These are phyloP conservation scores for Starmerella riodocensis DNA, from an alignment of 805 yeast species.

Conservation along the genomic window DNA sequence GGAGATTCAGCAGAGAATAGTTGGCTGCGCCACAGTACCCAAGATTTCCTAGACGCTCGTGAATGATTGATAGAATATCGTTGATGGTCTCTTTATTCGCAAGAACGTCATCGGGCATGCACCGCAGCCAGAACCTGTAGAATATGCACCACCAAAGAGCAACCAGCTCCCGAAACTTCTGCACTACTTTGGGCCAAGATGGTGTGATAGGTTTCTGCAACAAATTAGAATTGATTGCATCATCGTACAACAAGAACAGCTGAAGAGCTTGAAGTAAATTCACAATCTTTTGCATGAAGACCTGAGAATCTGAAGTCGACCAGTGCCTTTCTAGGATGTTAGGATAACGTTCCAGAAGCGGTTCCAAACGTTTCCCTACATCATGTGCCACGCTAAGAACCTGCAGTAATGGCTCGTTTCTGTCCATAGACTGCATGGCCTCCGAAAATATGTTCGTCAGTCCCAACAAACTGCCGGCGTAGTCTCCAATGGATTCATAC, in stretches of 20 bases:
- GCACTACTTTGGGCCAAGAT: slow-evolving; percentile 25
- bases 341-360: slow-evolving; percentile 19
- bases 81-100: slow-evolving; percentile 22
- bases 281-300: slow-evolving; percentile 18
- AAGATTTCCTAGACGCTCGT: slow-evolving; percentile 57
- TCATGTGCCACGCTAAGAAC: slow-evolving; percentile 43
- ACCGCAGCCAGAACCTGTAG: slow-evolving; percentile 30
- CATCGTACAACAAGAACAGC: slow-evolving; percentile 28
- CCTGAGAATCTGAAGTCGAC: slow-evolving; percentile 3
- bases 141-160: slow-evolving; percentile 28
- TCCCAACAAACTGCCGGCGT: slow-evolving; percentile 39
- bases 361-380: slow-evolving; percentile 29
- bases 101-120: slow-evolving; percentile 18
- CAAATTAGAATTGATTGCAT: slow-evolving; percentile 25
- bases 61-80: slow-evolving; percentile 47
- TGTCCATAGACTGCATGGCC: slow-evolving; percentile 30
- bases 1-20: slow-evolving; percentile 48
- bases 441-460: slow-evolving; percentile 33
- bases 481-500: slow-evolving; percentile 33
- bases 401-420: slow-evolving; percentile 31
- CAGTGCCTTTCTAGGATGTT: slow-evolving; percentile 9
- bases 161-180: slow-evolving; percentile 25
- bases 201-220: slow-evolving; percentile 25
- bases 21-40: slow-evolving; percentile 53
- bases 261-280: slow-evolving; percentile 27